phyloP scores from a whole-genome alignment of 371 early-diverging fungal species.

The Chytridium lagenaria region DNA sequence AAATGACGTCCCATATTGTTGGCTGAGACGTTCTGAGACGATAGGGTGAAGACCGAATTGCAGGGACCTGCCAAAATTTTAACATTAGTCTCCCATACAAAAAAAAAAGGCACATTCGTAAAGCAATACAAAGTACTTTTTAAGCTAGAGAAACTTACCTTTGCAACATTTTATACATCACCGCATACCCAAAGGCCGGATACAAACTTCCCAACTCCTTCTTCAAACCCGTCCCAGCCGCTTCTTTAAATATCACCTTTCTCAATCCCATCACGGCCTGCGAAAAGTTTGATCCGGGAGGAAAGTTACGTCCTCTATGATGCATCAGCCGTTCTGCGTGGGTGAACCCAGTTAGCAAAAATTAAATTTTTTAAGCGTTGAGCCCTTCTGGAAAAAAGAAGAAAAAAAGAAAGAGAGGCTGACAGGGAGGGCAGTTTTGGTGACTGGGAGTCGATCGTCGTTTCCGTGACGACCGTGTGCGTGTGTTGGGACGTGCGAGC shows the following conservation, averaged over 20 bases:
- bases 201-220: constrained; percentile 83
- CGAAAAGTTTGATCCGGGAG: neutral
- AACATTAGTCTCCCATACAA: no score
- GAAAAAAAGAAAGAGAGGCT: neutral
- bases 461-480: no score
- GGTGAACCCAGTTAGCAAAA: neutral
- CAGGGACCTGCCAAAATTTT: constrained; percentile 53
- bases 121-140: neutral
- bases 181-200: constrained; percentile 92
- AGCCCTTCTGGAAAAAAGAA: neutral
- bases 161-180: constrained; percentile 92
- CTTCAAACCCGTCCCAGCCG: constrained; percentile 64
- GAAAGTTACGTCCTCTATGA: constrained; percentile 56
- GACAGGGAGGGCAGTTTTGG: no score
- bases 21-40: constrained; percentile 80
- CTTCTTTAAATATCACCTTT: constrained; percentile 64
- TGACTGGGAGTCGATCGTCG: no score
- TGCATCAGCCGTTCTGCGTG: constrained; percentile 82
- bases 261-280: constrained; percentile 20
- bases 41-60: constrained; percentile 96
- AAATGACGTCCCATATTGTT: constrained; percentile 70
- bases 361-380: neutral
- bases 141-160: constrained; percentile 53
- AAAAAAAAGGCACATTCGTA: neutral
- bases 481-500: no score